Base-by-base conservation (phyloP, 257 asterid species). In the Solanum pinnatisectum region DNA sequence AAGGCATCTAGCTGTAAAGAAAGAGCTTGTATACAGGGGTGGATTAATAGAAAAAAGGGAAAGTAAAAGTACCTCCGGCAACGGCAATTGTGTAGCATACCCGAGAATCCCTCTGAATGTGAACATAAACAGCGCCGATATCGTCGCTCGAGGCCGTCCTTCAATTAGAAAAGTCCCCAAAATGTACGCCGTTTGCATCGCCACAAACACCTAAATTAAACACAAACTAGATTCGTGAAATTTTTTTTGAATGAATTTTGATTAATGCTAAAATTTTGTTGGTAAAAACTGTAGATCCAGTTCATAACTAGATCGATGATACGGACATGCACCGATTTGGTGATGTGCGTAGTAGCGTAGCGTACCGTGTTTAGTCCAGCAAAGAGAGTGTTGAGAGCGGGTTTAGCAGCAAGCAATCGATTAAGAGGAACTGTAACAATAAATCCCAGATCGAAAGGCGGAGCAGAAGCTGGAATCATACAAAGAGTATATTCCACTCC, bases 331-430 rank as follows among this genome's bases (percentile, higher is more conserved):
- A 46, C 27, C 36, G 40, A 10, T 81, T 79, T 20, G 27, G 30
- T 36, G n/a, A 81, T 81, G 36, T 60, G 37, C 2, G 35, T 52
- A 37, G 77, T 18, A 2, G 35, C 35, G 20, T 70, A 5, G 36
- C 37, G 9, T 32, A 91, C 93, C 91, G 93, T 92, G 40, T 92
- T 92, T 77, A 92, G 87, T 6, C 92, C 93, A 49, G 93, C 93
- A 14, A 92, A 90, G 39, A 92, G 76, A 56, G 84, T 88, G 84
- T 92, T 92, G 84, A 92, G 91, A 73, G 30, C 35, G 8, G 93
- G 93, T 40, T 88, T 79, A 32, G 91, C 86, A 65, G 93, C 91
- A 82, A 92, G 93, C 85, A 92, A 33, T 3, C 85, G 91, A 56
- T 92, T 87, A 4, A 92, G 90, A 42, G 89, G 90, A 33, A 84